Evolutionary conservation across 179 eudicot species (phyloP), one percentile per base, ranked within the genome.

Genomic region (Sideroxylon spinosum): DNA sequence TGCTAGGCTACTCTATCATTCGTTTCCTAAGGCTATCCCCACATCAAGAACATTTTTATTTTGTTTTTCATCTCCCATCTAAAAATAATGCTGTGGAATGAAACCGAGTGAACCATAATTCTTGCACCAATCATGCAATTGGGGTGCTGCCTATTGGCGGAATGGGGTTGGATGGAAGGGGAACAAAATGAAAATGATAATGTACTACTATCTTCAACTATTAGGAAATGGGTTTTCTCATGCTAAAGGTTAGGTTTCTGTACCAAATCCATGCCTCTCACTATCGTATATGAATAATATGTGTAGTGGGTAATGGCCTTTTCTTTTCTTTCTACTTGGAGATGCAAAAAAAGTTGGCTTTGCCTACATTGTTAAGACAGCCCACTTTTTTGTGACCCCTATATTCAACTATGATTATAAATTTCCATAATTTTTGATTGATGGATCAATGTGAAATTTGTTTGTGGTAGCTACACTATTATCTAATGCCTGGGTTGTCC

Each of bases 291-390:
- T 11, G 26, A 26, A 2, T 28, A 44, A 16, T 16, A 12, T 37
- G 9, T 22, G 10, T 23, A 56, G 16, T 55, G 61, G 37, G 25
- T 56, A 29, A 12, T 9, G 4, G 8, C 64, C 49, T 73, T 53
- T 53, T 28, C 44, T 55, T 71, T 16, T 62, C 66, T 75, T 20
- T 62, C 9, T 75, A 20, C 60, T 75, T 75, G 59, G 16, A 48
- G 13, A 26, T 26, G 46, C 52, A 22, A 20, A 48, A 52, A 23
- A 57, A 48, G 46, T 46, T 62, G 70, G 46, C 13, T 23, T 20
- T 46, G 7, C 66, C 20, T 25, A 8, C 25, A 19, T 44, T 46
- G 9, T 73, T 63, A 25, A 63, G 59, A 60, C 78, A 75, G 16
- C 49, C 20, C 19, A 17, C 55, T 71, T 56, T 23, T 48, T 26